Conservation (phyloP, 2,329 filamentous ascomycete genomes). For the Trichoderma hamatum region DNA sequence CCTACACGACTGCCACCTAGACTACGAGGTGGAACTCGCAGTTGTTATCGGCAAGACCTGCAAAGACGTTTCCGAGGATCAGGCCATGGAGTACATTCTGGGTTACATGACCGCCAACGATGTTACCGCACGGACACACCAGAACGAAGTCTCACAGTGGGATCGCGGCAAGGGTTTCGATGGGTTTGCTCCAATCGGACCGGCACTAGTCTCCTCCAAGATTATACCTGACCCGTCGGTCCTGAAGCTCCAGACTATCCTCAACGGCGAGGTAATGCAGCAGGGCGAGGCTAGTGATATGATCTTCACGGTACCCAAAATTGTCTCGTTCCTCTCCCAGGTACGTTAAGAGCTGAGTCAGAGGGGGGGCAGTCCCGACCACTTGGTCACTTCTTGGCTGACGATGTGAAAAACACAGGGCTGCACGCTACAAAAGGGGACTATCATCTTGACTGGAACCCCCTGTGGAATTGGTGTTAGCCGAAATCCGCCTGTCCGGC, state of each 20-base stretch:
- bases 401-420: not conserved
- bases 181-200: conserved; percentile 19
- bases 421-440: conserved; percentile 11
- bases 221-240: conserved; percentile 9
- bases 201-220: conserved; percentile 14
- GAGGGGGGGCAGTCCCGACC: not conserved
- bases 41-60: conserved; percentile 17
- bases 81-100: conserved; percentile 4
- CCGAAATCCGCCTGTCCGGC: conserved; percentile 8
- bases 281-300: conserved; percentile 16
- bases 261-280: conserved; percentile 15
- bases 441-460: conserved; percentile 13
- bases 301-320: conserved; percentile 10
- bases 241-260: not conserved
- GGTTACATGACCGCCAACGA: conserved; percentile 22
- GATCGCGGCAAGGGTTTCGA: conserved; percentile 21
- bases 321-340: conserved; percentile 14
- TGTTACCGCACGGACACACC: conserved; percentile 18
- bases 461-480: conserved; percentile 16
- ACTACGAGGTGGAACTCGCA: conserved; percentile 16
- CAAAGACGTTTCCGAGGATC: conserved; percentile 10
- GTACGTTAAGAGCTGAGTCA: not conserved
- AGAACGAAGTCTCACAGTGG: conserved; percentile 21
- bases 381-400: not conserved
- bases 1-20: conserved; percentile 10